Evolutionary conservation across 2,329 filamentous ascomycete genomes (phyloP), one percentile per base, ranked within the genome.

Genomic region (Allantophomopsis cytisporea): DNA sequence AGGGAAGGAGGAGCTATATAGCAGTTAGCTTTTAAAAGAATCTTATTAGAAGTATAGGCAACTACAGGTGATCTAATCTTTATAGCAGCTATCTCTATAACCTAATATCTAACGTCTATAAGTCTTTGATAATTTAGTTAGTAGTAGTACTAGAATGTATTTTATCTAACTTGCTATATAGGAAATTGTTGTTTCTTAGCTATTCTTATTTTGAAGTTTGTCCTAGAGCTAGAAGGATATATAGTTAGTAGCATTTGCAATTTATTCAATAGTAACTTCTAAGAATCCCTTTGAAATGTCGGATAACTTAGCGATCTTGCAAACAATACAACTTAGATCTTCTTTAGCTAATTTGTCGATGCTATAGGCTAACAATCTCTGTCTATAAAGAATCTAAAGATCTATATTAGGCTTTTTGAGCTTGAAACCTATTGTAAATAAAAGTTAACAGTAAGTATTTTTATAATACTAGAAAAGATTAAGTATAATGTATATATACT

Each of bases 371-470:
- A n/a, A 16, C 21, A 38, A 38, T 14, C 36, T 16, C 6, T 38
- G 21, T 28, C 36, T 21, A 31, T 38, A 38, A 2, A 12, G 36
- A 14, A 38, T 17, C 23, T 38, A 31, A 21, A 21, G 21, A 16
- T 38, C 36, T 5, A 38, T 4, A 14, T 20, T 8, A 4, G 23
- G 13, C 15, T 38, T 30, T 21, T 15, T 38, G 14, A 38, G 36
- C 18, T 38, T 13, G 28, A 30, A 38, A 38, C 31, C 36, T 21
- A 38, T 91, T 47, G 3, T 34, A 10, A 15, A 34, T 34, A 10
- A 34, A 10, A 12, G n/a, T 18, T 14, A 12, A 34, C 10, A 2
- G 32, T 34, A 34, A 16, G 5, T 7, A 3, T 3, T 34, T 34
- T 8, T 34, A 12, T 2, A 34, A 34, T 34, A 12, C 23, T 28